Conservation (phyloP, 495 filamentous ascomycete species). For the Penicillium alfredii region DNA sequence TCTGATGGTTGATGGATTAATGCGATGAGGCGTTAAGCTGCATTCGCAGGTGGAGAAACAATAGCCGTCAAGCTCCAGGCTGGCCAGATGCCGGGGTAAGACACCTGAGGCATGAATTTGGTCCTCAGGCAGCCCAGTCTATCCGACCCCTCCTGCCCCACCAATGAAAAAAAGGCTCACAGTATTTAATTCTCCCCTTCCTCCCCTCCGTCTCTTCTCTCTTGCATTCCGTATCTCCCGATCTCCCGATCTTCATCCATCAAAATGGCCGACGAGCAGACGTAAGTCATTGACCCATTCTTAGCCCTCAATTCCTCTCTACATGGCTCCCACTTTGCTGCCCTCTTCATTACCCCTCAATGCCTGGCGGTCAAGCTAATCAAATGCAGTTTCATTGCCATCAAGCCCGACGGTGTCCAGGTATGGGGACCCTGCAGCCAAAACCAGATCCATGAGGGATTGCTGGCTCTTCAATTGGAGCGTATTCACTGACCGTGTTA, state of each 20-base stretch:
- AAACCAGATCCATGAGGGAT: not conserved
- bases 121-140: slow-evolving; percentile 2
- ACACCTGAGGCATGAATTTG: slow-evolving; percentile 22
- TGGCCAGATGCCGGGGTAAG: slow-evolving; percentile 36
- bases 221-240: slow-evolving; percentile 22
- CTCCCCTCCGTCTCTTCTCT: slow-evolving; percentile 23
- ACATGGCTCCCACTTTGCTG: slow-evolving; percentile 12
- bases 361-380: slow-evolving; percentile 44
- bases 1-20: slow-evolving; percentile 13
- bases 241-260: slow-evolving; percentile 35
- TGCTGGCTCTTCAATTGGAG: slow-evolving; percentile 12
- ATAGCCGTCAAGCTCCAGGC: slow-evolving; percentile 32
- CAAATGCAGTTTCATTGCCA: slow-evolving; percentile 82
- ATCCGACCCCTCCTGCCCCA: slow-evolving; percentile 22
- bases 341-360: slow-evolving; percentile 15
- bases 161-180: slow-evolving; percentile 21
- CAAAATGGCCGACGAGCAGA: slow-evolving; percentile 89
- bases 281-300: slow-evolving; percentile 54
- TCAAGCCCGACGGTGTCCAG: slow-evolving; percentile 99
- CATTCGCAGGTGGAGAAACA: slow-evolving; percentile 29
- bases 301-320: slow-evolving; percentile 20
- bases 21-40: slow-evolving; percentile 21
- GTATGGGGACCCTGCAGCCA: slow-evolving; percentile 44
- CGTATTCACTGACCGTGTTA: slow-evolving; percentile 15
- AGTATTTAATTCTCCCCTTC: slow-evolving; percentile 30